These are phyloP conservation scores for Mycothermus thermophilus DNA, from an alignment of 495 filamentous ascomycete genomes.

Conservation along the genomic window DNA sequence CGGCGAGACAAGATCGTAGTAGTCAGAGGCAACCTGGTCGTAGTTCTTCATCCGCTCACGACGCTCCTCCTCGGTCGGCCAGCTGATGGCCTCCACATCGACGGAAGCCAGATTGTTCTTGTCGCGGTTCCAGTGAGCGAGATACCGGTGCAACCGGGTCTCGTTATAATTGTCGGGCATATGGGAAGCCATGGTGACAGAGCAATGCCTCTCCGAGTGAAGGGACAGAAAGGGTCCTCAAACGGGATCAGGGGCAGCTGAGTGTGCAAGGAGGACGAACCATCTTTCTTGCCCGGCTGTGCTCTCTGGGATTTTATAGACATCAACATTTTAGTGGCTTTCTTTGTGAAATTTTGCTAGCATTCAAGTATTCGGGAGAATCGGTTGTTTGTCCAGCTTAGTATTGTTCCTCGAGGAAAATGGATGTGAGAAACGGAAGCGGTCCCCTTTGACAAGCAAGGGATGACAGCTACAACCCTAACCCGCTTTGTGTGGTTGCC, in stretches of 20 bases:
- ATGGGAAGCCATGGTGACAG: slow-evolving; percentile 1
- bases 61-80: slow-evolving; percentile 7
- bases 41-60: slow-evolving; percentile 5
- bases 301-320: neutral
- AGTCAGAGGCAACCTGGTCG: slow-evolving; percentile 4
- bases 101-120: neutral
- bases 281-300: neutral
- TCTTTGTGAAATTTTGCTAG: neutral
- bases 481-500: neutral
- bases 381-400: slow-evolving; percentile 2
- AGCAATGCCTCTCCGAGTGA: too few species aligned
- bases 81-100: slow-evolving; percentile 5
- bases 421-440: too few species aligned
- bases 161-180: slow-evolving; percentile 1
- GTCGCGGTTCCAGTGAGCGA: slow-evolving; percentile 5
- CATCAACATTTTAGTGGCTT: neutral
- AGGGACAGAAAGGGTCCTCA: neutral
- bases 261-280: neutral
- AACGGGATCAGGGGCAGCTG: too few species aligned
- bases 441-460: too few species aligned
- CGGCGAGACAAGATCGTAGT: slow-evolving; percentile 6
- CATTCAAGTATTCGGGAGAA: too few species aligned
- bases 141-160: slow-evolving; percentile 2
- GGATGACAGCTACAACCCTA: too few species aligned
- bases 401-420: slow-evolving; percentile 1